A percentile compares a stretch with the other conserved stretches of the same genome.
These are phyloP conservation scores for Symbiodinium pilosum DNA, from an alignment of 73 alveolate genomes.

Conservation along the genomic window DNA sequence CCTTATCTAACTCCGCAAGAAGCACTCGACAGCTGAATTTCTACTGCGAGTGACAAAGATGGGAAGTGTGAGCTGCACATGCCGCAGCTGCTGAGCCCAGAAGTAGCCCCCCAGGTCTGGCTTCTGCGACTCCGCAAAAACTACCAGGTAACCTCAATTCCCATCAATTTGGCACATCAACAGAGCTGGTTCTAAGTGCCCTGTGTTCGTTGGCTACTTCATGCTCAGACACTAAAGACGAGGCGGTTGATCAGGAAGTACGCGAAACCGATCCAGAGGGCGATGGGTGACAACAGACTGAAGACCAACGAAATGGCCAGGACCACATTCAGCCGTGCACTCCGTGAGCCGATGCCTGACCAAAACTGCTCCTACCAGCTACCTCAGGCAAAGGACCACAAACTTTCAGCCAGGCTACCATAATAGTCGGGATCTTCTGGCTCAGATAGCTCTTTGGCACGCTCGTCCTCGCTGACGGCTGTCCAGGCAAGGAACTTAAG, in stretches of 20 bases:
- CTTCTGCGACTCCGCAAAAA: conserved; percentile 53
- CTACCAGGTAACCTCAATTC: conserved; percentile 41
- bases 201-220: neutral
- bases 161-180: neutral
- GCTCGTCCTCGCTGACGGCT: conserved; percentile 50
- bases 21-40: too few species aligned
- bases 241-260: conserved; percentile 61
- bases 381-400: neutral
- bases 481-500: conserved; percentile 71
- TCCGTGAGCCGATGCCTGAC: conserved; percentile 67
- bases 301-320: conserved; percentile 75
- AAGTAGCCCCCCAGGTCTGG: conserved; percentile 81
- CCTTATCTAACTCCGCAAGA: too few species aligned
- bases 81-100: conserved; percentile 91
- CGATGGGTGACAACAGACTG: conserved; percentile 41
- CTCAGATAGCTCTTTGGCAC: conserved; percentile 64
- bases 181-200: neutral
- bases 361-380: neutral
- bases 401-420: neutral
- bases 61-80: conserved; percentile 53
- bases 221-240: conserved; percentile 30
- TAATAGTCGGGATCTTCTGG: conserved; percentile 87
- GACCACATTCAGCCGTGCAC: conserved; percentile 72
- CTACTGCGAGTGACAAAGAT: conserved; percentile 27
- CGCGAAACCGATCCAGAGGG: conserved; percentile 39